Base-by-base conservation (phyloP, 805 yeast genomes). In the Kazachstania africana region DNA sequence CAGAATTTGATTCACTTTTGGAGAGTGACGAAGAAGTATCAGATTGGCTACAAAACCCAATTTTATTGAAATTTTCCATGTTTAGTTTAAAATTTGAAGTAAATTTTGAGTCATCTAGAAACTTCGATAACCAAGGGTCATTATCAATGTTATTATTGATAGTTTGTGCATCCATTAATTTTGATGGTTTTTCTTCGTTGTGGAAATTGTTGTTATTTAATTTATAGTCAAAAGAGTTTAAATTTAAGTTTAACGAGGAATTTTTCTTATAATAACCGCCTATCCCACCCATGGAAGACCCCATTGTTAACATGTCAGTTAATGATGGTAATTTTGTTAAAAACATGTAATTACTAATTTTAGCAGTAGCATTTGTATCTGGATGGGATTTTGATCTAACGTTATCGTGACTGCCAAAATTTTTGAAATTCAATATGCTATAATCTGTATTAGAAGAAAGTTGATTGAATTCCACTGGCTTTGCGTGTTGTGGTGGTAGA, bases 31-130 rank as follows among this genome's bases (percentile, higher is more conserved):
- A 14, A 8, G 18, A 23, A 2, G 32, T 26, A n/a, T 12, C 15
- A 17, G 36, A 26, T 12, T 33, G 27, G 5, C 35, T 29, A 15
- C 23, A 28, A 36, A 78, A 76, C 0, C 84, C 84, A 31, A 77
- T 68, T 30, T 68, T 67, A 39, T 75, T 62, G 31, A 65, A 48
- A 39, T 72, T 35, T n/a, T 36, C 30, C 8, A 20, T 20, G 23
- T 18, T 24, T 8, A 8, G 16, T 16, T 9, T n/a, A 8, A n/a
- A 8, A 8, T 10, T 16, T 16, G 13, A 4, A 12, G 20, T 8
- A 12, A 5, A 12, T 15, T 15, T n/a, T 17, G 10, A 13, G 12
- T 22, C 10, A 10, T 12, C 20, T 15, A 39, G 24, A 24, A 36
- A 36, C 29, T 36, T 37, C 8, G 33, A 24, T 8, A 39, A 25